Evolutionary conservation across 2,329 filamentous ascomycete species (phyloP), one percentile per base, ranked within the genome.

Genomic region (Colletotrichum destructivum): DNA sequence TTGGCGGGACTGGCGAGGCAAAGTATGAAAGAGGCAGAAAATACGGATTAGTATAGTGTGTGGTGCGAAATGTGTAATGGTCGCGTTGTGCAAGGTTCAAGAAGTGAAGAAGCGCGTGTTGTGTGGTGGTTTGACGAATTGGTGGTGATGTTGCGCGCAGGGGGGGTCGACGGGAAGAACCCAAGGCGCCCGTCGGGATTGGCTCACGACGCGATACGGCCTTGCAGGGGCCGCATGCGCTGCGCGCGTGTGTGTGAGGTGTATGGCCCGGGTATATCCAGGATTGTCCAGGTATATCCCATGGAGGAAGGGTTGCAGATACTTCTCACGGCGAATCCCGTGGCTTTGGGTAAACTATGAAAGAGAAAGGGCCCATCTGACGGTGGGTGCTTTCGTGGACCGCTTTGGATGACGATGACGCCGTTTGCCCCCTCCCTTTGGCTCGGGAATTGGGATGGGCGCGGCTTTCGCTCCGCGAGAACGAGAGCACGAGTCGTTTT

Each of bases 191-290:
- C 7, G 54, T 42, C 51, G 54, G 23, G 55, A 72, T 72, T 72
- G 69, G 69, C 35, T 23, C 6, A 62, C 65, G 49, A 70, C 69
- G 66, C 66, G 69, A 60, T 72, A 56, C 57, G 42, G 52, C 21
- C 23, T 57, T 18, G 31, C 35, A 21, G 23, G 23, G 21, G 9
- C 26, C 26, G 26, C 26, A 26, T 55, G 35, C 31, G 42, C 26
- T 69, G 55, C n/a, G 15, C 56, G 49, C 44, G 47, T 57, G 54
- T 60, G 66, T 52, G 40, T 15, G 26, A 16, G 21, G n/a, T 49
- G 40, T 57, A 44, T 54, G 46, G 26, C 26, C 26, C 54, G 49
- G 23, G 11, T 51, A 23, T 51, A n/a, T 61, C 16, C 9, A n/a
- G 46, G 54, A 12, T 38, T 44, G 21, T 47, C 46, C 42, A 18